Conservation (phyloP, 2,329 filamentous ascomycete genomes). For the Didymellaceae sp. region DNA sequence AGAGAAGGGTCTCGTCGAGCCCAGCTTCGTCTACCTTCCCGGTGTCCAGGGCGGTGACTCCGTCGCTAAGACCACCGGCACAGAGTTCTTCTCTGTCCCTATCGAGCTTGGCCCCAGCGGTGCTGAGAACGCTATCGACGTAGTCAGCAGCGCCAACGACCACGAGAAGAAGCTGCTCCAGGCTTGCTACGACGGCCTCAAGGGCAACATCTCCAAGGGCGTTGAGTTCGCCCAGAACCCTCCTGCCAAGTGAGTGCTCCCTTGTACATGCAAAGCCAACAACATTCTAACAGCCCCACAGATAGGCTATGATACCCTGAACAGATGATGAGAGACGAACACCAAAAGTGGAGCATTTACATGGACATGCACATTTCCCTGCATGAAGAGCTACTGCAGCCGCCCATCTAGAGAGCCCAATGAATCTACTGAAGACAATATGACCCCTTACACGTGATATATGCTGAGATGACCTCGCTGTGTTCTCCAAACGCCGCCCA, state of each 20-base stretch:
- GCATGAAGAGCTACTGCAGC: slow-evolving; percentile 15
- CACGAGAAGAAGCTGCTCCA: slow-evolving; percentile 89
- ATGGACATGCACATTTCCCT: slow-evolving; percentile 4
- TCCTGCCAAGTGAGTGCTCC: slow-evolving; percentile 55
- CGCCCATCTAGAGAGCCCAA: slow-evolving; percentile 11
- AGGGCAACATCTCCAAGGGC: slow-evolving; percentile 94
- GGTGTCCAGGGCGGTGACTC: slow-evolving; percentile 87
- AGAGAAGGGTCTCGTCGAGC: slow-evolving; percentile 91
- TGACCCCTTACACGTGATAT: not conserved
- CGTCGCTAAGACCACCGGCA: slow-evolving; percentile 80
- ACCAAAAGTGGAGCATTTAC: slow-evolving; percentile 10
- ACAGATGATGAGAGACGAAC: slow-evolving; percentile 22
- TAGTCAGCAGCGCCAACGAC: slow-evolving; percentile 76
- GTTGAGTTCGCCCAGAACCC: slow-evolving; percentile 87
- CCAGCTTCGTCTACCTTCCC: slow-evolving; percentile 93
- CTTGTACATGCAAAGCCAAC: not conserved
- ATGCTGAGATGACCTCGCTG: not conserved
- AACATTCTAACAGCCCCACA: slow-evolving; percentile 1
- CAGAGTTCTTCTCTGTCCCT: slow-evolving; percentile 94
- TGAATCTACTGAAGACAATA: slow-evolving; percentile 15
- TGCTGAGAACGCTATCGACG: slow-evolving; percentile 83
- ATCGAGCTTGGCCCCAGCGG: slow-evolving; percentile 89
- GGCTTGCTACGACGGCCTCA: slow-evolving; percentile 76
- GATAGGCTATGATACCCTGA: slow-evolving; percentile 28
- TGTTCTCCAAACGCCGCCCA: slow-evolving; percentile 35